A percentile compares a stretch with the other conserved stretches of the same genome.
These are phyloP conservation scores for Onygenales sp. DNA, from an alignment of 2,329 filamentous ascomycete species.

Conservation along the genomic window DNA sequence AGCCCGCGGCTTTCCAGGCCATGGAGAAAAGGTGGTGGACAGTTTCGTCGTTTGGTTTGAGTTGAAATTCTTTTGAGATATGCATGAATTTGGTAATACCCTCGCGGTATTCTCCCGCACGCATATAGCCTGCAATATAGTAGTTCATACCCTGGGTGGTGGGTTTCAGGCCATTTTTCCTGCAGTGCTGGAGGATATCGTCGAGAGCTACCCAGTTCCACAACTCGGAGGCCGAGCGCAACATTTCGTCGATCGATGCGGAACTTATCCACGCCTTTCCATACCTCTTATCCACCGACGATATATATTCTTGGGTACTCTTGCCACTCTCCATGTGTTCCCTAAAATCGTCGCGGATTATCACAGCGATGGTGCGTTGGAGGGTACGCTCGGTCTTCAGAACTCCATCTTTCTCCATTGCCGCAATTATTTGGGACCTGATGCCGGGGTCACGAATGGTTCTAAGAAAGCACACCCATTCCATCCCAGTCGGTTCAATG, in stretches of 20 bases:
- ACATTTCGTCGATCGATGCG: constrained; percentile 27
- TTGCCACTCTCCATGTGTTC: constrained; percentile 24
- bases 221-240: constrained; percentile 12
- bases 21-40: constrained; percentile 32
- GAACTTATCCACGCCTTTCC: constrained; percentile 29
- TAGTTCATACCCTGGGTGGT: constrained; percentile 20
- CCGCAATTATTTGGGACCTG: constrained; percentile 20
- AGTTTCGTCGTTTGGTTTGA: constrained; percentile 13
- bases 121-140: constrained; percentile 19
- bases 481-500: constrained; percentile 30
- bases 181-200: constrained; percentile 22
- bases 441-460: constrained; percentile 17
- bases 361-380: constrained; percentile 19
- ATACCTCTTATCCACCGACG: constrained; percentile 26
- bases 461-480: constrained; percentile 27
- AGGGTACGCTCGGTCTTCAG: constrained; percentile 17
- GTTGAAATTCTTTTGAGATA: constrained; percentile 6
- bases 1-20: constrained; percentile 28
- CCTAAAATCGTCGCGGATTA: constrained; percentile 23
- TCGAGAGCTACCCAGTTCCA: too few relatives aligned
- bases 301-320: constrained; percentile 27
- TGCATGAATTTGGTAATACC: constrained; percentile 11
- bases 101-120: constrained; percentile 12
- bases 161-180: constrained; percentile 18
- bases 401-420: constrained; percentile 24